Base-by-base conservation (phyloP, 345 rosid genomes). In the Linum lewisii region DNA sequence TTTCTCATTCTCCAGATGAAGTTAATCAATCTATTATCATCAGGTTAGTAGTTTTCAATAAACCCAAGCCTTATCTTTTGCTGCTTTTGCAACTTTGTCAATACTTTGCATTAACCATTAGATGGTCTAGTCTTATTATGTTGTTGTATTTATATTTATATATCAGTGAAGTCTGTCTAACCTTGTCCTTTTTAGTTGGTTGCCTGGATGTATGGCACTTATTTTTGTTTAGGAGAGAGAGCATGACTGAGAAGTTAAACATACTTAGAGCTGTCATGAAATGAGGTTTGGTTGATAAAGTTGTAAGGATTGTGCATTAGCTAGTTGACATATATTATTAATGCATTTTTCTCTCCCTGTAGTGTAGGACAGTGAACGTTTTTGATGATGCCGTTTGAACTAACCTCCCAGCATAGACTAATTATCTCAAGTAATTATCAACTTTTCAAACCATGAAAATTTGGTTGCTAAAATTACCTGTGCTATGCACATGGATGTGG, bases 21-120 rank as follows among this genome's bases (percentile, higher is more conserved):
- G 97, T 93, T 58, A 89, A 93, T 73, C 97, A 89, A 80, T 89
- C 99, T 51, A 89, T 93, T 74, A 93, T 93, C 63, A 93, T 93
- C 81, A 93, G 99, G 98, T 92, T 68, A 74, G 93, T 78, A 19
- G 34, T 53, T 4, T 52, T 0, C 55, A 50, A 63, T 59, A 20
- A n/a, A 3, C 61, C 62, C 15, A n/a, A 10, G 2, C 38, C 53
- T 62, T 25, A 21, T 50, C 58, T 6, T 47, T 54, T 36, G 49
- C 14, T 38, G 24, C 59, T 64, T 60, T 21, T 34, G 34, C 34
- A 29, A 42, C 16, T 16, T 0, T 42, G 47, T 4, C 11, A 42
- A 11, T 16, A 1, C 4, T 11, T 42, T 42, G 15, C 47, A 42
- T 16, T 11, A 11, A 42, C 47, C 9, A 1, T 11, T 42, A 16